These are phyloP conservation scores for Ceratobasidium sp. DNA, from an alignment of 1,284 basidiomycete genomes.

Conservation along the genomic window DNA sequence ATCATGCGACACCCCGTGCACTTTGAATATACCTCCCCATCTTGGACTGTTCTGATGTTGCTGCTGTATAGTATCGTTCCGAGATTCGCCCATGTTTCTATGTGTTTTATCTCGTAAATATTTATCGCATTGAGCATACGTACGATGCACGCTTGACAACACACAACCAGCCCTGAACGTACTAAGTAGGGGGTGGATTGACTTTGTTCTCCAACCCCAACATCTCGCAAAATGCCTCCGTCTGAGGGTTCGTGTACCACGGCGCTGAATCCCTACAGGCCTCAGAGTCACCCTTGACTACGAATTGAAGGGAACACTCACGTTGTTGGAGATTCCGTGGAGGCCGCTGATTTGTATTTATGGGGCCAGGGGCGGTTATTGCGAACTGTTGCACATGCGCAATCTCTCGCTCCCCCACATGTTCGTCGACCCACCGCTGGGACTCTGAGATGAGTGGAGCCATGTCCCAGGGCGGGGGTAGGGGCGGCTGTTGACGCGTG, in stretches of 20 bases:
- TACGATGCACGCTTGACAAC: too few species aligned
- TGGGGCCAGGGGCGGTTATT: constrained; percentile 75
- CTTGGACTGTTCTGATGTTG: neutral
- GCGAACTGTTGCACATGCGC: constrained; percentile 75
- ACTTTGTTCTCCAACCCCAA: constrained; percentile 84
- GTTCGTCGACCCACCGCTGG: constrained; percentile 70
- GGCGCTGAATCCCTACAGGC: constrained; percentile 60
- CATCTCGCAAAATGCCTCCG: constrained; percentile 84
- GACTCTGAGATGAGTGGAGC: constrained; percentile 70
- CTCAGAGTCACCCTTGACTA: neutral
- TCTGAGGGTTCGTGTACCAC: constrained; percentile 92
- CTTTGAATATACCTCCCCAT: neutral
- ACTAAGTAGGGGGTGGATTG: constrained; percentile 56
- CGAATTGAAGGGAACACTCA: constrained; percentile 33
- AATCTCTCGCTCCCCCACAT: constrained; percentile 62
- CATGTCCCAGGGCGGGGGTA: constrained; percentile 70
- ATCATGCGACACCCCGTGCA: neutral
- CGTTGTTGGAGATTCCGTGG: constrained; percentile 40
- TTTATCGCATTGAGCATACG: neutral
- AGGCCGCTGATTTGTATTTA: constrained; percentile 13
- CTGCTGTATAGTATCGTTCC: constrained; percentile 10
- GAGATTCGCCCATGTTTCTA: neutral
- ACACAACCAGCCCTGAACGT: neutral
- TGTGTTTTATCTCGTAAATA: constrained; percentile 7
- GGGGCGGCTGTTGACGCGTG: constrained; percentile 60